Conservation (phyloP, 495 filamentous ascomycete species). For the Trichoderma erinaceum region DNA sequence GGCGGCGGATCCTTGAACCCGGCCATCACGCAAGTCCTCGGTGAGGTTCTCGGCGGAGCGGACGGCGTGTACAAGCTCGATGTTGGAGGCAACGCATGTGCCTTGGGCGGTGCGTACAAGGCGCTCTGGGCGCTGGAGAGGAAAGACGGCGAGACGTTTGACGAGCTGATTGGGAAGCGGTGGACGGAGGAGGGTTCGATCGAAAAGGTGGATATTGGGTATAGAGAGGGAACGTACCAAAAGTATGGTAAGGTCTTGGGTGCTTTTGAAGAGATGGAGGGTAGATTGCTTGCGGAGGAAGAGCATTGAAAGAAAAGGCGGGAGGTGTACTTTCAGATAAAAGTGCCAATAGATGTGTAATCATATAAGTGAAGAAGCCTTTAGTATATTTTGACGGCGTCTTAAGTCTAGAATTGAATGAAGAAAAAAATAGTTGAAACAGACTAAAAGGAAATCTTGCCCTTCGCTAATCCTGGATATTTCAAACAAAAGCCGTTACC, state of each 20-base stretch:
- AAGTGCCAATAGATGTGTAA: background rate
- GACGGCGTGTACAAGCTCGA: slow-evolving; percentile 91
- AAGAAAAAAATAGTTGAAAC: background rate
- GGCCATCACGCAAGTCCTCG: slow-evolving; percentile 73
- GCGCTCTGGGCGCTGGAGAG: slow-evolving; percentile 87
- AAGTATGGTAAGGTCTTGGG: slow-evolving; percentile 68
- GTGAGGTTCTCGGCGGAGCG: slow-evolving; percentile 77
- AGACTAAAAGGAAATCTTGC: background rate
- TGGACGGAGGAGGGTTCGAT: slow-evolving; percentile 84
- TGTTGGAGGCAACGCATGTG: slow-evolving; percentile 94
- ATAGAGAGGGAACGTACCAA: slow-evolving; percentile 64
- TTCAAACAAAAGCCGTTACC: background rate
- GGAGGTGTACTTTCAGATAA: background rate
- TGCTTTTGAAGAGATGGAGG: slow-evolving; percentile 77
- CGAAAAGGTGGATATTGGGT: slow-evolving; percentile 75
- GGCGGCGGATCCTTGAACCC: slow-evolving; percentile 85
- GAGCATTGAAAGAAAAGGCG: slow-evolving; percentile 20
- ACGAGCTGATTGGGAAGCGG: slow-evolving; percentile 70
- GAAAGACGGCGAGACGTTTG: slow-evolving; percentile 65
- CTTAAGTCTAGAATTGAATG: background rate
- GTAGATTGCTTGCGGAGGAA: slow-evolving; percentile 51
- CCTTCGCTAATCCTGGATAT: slow-evolving; percentile 3
- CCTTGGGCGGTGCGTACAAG: slow-evolving; percentile 92
- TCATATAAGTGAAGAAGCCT: background rate
- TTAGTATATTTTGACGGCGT: background rate